Conservation (phyloP, 768 basidiomycete species). For the Arthromyces matolae region DNA sequence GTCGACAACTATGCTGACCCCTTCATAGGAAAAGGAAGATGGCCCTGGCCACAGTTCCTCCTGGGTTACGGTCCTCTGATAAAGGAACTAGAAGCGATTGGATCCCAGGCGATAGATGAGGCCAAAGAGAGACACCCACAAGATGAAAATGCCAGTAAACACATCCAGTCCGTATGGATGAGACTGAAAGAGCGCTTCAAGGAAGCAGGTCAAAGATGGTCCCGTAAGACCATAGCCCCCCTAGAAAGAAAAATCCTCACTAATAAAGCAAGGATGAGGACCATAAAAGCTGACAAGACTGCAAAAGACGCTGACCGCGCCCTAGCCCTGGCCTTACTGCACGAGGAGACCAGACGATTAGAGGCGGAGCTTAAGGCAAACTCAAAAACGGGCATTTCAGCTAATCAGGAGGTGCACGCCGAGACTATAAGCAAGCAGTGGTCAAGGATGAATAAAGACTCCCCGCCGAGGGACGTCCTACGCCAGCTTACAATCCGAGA, state of each 20-base stretch:
- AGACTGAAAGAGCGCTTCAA: no score
- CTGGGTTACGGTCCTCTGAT: not conserved
- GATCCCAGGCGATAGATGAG: not conserved
- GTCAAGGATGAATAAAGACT: not conserved
- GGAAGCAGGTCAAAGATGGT: no score
- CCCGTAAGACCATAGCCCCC: no score
- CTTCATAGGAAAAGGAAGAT: not conserved
- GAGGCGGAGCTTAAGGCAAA: not conserved
- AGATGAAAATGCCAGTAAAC: no score
- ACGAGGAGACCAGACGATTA: not conserved
- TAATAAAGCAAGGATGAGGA: no score
- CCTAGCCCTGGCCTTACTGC: no score
- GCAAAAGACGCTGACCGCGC: no score
- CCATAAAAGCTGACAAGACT: no score
- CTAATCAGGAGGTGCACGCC: not conserved
- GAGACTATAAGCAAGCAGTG: not conserved
- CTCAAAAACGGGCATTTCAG: not conserved
- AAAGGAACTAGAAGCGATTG: not conserved
- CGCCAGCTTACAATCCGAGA: not conserved
- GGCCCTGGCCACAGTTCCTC: not conserved
- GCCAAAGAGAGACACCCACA: not conserved
- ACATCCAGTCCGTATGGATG: no score
- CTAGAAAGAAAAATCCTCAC: no score
- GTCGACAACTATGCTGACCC: not conserved
- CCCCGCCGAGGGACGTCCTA: not conserved